These are phyloP conservation scores for Harringtonia lauricola DNA, from an alignment of 2,329 filamentous ascomycete species.

Conservation along the genomic window DNA sequence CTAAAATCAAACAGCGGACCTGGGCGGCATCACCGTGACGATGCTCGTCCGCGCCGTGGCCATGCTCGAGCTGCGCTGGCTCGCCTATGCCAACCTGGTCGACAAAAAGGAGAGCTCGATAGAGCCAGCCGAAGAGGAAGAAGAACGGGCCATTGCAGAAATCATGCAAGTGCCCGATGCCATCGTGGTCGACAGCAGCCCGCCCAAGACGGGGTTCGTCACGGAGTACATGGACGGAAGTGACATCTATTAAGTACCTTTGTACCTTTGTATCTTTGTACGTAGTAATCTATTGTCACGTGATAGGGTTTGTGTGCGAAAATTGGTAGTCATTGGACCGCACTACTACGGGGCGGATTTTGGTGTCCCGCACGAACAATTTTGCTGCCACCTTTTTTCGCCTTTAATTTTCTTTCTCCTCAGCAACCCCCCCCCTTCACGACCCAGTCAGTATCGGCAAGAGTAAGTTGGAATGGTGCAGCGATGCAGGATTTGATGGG, in stretches of 20 bases:
- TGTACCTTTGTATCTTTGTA: neutral
- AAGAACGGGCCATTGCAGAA: neutral
- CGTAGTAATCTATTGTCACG: slow-evolving; percentile 7
- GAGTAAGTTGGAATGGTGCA: slow-evolving; percentile 10
- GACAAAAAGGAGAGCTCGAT: neutral
- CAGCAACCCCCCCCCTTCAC: slow-evolving; percentile 8
- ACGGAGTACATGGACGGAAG: neutral
- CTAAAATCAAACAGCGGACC: slow-evolving; percentile 11
- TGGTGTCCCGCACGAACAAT: slow-evolving; percentile 13
- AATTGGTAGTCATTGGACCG: slow-evolving; percentile 8
- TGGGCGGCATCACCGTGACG: slow-evolving; percentile 22
- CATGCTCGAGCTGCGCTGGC: slow-evolving; percentile 25
- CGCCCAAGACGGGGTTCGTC: neutral
- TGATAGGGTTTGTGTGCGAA: slow-evolving; percentile 12
- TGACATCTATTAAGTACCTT: neutral
- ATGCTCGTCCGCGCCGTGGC: slow-evolving; percentile 24
- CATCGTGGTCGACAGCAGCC: too few species aligned
- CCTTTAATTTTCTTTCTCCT: slow-evolving; percentile 3
- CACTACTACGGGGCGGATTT: slow-evolving; percentile 8
- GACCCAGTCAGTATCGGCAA: slow-evolving; percentile 11
- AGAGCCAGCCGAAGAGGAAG: neutral
- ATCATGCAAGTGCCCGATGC: too few species aligned
- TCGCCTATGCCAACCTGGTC: slow-evolving; percentile 17
- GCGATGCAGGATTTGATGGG: neutral
- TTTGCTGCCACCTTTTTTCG: slow-evolving; percentile 9